phyloP scores from a whole-genome alignment of 345 rosid species.

The Clarkia xantiana region DNA sequence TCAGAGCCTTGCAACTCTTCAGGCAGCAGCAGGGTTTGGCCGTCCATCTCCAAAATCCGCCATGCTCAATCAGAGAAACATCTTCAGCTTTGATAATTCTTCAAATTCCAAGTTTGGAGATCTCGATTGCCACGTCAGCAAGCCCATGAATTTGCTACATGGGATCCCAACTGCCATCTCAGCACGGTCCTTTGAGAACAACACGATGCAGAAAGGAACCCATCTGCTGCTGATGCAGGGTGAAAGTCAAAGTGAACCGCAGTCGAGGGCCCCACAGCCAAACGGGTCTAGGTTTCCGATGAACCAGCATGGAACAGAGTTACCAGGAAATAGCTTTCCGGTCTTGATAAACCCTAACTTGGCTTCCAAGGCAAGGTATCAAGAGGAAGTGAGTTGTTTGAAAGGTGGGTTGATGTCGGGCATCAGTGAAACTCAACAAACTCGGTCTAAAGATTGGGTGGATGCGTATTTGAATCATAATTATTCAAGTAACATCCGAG shows the following conservation, averaged over 20 bases:
- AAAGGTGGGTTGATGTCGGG: conserved; percentile 29
- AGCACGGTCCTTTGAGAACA: conserved; percentile 22
- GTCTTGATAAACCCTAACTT: conserved; percentile 27
- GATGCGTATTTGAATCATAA: no score
- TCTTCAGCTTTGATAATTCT: conserved; percentile 64
- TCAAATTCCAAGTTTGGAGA: conserved; percentile 16
- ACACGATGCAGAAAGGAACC: no score
- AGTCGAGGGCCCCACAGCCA: conserved; percentile 7
- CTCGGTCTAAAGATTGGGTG: conserved; percentile 53
- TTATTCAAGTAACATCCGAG: no score
- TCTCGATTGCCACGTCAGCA: conserved; percentile 49
- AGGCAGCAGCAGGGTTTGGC: conserved; percentile 53
- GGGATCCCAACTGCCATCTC: conserved; percentile 35
- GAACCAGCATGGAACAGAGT: conserved; percentile 29
- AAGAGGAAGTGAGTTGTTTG: conserved; percentile 25
- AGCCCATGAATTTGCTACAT: conserved; percentile 29
- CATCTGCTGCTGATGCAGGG: no score
- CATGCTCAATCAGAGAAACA: conserved; percentile 56
- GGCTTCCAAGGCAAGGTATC: conserved; percentile 26
- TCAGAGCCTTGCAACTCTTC: conserved; percentile 76
- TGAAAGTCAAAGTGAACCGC: no score
- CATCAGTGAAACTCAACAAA: conserved; percentile 49
- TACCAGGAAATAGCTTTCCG: conserved; percentile 36
- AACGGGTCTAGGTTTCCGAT: conserved; percentile 29
- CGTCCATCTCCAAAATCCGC: conserved; percentile 43